Evolutionary conservation across 306 rosid species (phyloP).

Genomic region (Vigna nakashimae): DNA sequence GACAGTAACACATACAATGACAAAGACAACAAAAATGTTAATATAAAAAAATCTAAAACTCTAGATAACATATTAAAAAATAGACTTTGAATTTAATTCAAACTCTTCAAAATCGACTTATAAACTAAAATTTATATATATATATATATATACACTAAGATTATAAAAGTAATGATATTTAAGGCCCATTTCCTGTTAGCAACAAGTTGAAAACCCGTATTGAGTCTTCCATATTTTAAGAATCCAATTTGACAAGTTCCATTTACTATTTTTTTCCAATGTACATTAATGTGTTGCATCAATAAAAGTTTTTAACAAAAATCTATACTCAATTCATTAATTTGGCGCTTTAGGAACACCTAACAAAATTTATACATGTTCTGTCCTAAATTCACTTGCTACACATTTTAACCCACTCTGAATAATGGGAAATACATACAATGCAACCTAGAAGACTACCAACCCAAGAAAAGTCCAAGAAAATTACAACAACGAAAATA

Average conservation of each 20-base stretch:
- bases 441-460: slow-evolving; percentile 3
- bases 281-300: neutral
- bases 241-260: neutral
- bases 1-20: no score
- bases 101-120: no score
- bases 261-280: neutral
- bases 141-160: no score
- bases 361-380: slow-evolving; percentile 44
- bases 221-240: neutral
- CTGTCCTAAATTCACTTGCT: slow-evolving; percentile 39
- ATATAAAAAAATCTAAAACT: no score
- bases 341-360: slow-evolving; percentile 2
- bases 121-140: no score
- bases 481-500: slow-evolving; percentile 26
- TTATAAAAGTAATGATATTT: no score
- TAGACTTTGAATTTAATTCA: no score
- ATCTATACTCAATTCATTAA: neutral
- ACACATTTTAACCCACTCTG: slow-evolving; percentile 27
- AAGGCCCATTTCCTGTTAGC: no score
- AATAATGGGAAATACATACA: slow-evolving; percentile 22
- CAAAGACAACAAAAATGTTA: no score
- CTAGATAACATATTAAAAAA: no score
- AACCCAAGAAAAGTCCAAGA: slow-evolving; percentile 1
- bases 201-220: no score
- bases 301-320: neutral